A percentile compares a stretch with the other conserved stretches of the same genome.
phyloP scores from a whole-genome alignment of 129 eudicot species.

The Daucus carota region DNA sequence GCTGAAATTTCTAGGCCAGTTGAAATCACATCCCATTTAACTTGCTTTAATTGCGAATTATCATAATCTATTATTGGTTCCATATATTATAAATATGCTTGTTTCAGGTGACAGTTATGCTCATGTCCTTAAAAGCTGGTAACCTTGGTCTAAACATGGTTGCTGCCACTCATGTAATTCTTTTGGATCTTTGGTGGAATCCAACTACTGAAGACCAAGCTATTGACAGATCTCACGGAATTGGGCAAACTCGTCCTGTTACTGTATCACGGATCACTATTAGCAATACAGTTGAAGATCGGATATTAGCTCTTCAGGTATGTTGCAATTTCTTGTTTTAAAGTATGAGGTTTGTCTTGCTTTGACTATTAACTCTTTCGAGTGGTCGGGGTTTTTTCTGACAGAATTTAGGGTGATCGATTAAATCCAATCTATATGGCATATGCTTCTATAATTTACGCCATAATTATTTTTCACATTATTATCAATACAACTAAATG shows the following conservation, averaged over 20 bases:
- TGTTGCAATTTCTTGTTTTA: not conserved
- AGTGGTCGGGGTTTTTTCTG: too few relatives aligned
- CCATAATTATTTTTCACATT: not conserved
- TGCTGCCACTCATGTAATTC: conserved; percentile 87
- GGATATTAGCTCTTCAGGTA: conserved; percentile 97
- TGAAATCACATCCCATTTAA: not conserved
- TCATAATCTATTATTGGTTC: not conserved
- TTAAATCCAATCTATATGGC: too few relatives aligned
- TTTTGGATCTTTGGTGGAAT: conserved; percentile 98
- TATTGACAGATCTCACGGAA: conserved; percentile 90
- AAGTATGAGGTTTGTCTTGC: not conserved
- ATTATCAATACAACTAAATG: not conserved
- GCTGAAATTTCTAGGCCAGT: not conserved
- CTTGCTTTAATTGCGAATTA: not conserved
- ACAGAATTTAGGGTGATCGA: too few relatives aligned
- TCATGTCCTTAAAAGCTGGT: conserved; percentile 96
- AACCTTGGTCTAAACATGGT: conserved; percentile 98
- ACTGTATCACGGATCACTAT: conserved; percentile 82
- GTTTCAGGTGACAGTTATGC: conserved; percentile 77
- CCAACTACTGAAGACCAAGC: conserved; percentile 99
- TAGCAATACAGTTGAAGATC: conserved; percentile 92
- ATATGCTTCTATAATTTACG: not conserved
- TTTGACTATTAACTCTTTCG: not conserved
- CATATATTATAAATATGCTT: not conserved
- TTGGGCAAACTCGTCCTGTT: conserved; percentile 97